Evolutionary conservation across 192 early-diverging fungal genomes (phyloP), one percentile per base, ranked within the genome.

Genomic region (Backusella mclennaniae): DNA sequence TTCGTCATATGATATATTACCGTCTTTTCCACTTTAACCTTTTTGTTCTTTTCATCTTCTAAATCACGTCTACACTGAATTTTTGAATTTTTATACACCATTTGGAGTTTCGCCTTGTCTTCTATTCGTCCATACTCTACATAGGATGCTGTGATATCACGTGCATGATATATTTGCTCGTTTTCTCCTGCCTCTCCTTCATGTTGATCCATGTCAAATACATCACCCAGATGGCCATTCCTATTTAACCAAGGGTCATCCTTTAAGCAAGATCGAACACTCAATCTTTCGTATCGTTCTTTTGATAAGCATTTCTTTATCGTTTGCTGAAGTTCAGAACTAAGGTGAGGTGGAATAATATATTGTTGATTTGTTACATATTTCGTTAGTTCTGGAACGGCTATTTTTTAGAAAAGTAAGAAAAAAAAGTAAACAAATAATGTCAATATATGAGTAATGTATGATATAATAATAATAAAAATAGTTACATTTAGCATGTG

Each of bases 321-420:
- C 1, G 82, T 86, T 21, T 72, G 33, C 36, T 84, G 81, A 5
- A 88, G 63, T 69, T 66, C 79, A 15, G 33, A 17, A 17, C 82
- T 84, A 14, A 89, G 76, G 8, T 35, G 39, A 12, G 79, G 21
- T 9, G 87, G 85, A 35, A 83, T 80, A 7, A 66, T 73, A 67
- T 80, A 84, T 19, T 73, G 68, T 5, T 80, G 83, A 21, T 80
- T 80, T 19, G 77, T 82, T 26, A 89, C 85, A 69, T 82, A 74
- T 35, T 72, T 74, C 77, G 85, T 89, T 38, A 89, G 77, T 67
- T 89, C 87, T 12, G 85, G 78, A 35, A 84, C 84, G 17, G 87
- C 80, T 67, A 6, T 69, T 35, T 67, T 35, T 35, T 69, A 21
- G 36, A 39, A 69, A 39, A 36, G 17, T 23, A 46, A 29, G 7